A percentile compares a stretch with the other conserved stretches of the same genome.
These are phyloP conservation scores for Prunus kanzakura DNA, from an alignment of 306 rosid genomes.

Conservation along the genomic window DNA sequence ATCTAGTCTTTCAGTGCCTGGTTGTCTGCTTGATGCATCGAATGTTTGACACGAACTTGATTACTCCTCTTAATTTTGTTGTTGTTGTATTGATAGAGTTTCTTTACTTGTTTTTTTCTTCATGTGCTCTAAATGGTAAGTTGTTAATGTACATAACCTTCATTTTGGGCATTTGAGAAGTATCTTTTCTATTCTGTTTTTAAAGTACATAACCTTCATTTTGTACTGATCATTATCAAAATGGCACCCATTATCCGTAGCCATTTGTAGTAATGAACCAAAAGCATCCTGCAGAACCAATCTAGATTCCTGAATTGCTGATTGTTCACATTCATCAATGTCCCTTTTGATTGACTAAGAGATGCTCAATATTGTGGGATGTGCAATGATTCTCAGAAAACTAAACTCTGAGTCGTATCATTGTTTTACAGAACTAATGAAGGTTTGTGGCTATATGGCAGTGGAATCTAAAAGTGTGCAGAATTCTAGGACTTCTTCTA, in stretches of 20 bases:
- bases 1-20: not conserved
- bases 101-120: not conserved
- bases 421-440: slow-evolving; percentile 21
- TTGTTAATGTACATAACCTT: too few species aligned
- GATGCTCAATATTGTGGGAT: not conserved
- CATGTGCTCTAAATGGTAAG: not conserved
- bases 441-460: slow-evolving; percentile 8
- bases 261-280: not conserved
- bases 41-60: not conserved
- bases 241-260: not conserved
- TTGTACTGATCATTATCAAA: not conserved
- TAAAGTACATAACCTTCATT: not conserved
- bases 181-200: not conserved
- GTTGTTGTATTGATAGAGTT: too few species aligned
- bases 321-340: not conserved
- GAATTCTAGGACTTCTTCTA: slow-evolving; percentile 2
- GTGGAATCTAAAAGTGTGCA: slow-evolving; percentile 4
- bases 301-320: not conserved
- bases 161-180: too few species aligned
- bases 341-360: not conserved
- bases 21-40: not conserved
- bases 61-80: too few species aligned
- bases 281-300: not conserved
- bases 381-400: not conserved
- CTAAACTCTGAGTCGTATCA: not conserved